Base-by-base conservation (phyloP, 2,329 filamentous ascomycete genomes). In the Pyricularia sp. region DNA sequence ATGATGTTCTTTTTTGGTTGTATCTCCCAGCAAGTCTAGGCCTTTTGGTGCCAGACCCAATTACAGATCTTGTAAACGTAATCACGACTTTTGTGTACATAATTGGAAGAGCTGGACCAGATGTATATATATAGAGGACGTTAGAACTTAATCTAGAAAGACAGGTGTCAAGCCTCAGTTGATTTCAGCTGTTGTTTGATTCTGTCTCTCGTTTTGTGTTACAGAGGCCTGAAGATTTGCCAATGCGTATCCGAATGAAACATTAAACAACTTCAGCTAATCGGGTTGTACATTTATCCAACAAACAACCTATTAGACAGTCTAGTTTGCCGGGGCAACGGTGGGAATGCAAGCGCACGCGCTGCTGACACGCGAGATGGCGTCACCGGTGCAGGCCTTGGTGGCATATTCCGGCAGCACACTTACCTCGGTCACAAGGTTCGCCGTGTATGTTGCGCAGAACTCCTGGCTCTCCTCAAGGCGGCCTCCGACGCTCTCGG, bases 381-480 rank as follows among this genome's bases (percentile, higher is more conserved):
- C 33, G 59, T 68, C 64, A 20, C 23, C 63, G 10, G 23, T 26
- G 59, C 67, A 68, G 2, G 67, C 67, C 58, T 68, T 64, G n/a
- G 33, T 28, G 3, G 67, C 67, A 30, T 26, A 68, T 33, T 64
- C 67, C 28, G 67, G 67, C 30, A 68, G 58, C 58, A 68, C 67
- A 31, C 58, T 61, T 25, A 68, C 67, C 25, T 68, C 67, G 12
- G 55, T 33, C 3, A 68, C 67, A 17, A 25, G 63, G 23, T 59
- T 68, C 59, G 31, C 67, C 20, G 74, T 74, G 68, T 72, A 75
- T 63, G 71, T 70, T 12, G 72, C 73, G 72, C 78, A 80, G 71
- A 79, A 79, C 1, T 74, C 72, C 70, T 73, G 74, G 12, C 77
- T 77, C 68, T 73, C 73, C 69, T 75, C 71, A 6, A 79, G 72